Conservation (phyloP, 192 early-diverging fungal genomes). For the Coemansia interrupta region DNA sequence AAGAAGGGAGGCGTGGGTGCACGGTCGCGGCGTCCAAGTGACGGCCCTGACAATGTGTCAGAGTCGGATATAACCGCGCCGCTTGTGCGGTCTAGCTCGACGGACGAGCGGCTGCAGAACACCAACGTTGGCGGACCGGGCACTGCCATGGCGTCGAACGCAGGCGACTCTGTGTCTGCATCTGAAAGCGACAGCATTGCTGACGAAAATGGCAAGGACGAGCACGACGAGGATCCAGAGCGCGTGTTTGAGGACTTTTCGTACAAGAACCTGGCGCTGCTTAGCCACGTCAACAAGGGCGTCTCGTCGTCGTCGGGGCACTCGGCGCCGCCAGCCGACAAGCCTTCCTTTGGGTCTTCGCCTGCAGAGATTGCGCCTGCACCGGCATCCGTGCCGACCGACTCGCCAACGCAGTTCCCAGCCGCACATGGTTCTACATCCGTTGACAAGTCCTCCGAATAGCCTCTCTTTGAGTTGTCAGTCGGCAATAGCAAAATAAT, state of each 20-base stretch:
- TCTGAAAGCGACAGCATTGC: slow-evolving; percentile 8
- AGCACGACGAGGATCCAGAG: slow-evolving; percentile 29
- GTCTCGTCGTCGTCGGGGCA: slow-evolving; percentile 52
- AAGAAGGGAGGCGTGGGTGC: slow-evolving; percentile 12
- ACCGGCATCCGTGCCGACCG: too few species aligned
- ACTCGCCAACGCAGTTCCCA: too few species aligned
- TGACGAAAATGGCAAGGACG: slow-evolving; percentile 10
- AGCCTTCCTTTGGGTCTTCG: slow-evolving; percentile 1
- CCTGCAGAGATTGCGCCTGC: too few species aligned
- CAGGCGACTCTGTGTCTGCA: slow-evolving; percentile 14
- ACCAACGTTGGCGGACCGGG: background rate
- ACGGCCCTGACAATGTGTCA: slow-evolving; percentile 18
- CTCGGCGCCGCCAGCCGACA: slow-evolving; percentile 27
- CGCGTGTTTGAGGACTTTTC: slow-evolving; percentile 61
- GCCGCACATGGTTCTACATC: too few species aligned
- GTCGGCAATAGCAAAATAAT: background rate
- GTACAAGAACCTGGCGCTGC: slow-evolving; percentile 62
- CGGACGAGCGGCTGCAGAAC: slow-evolving; percentile 35
- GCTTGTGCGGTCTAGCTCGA: slow-evolving; percentile 39
- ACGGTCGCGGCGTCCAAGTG: slow-evolving; percentile 32
- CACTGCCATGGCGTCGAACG: slow-evolving; percentile 5
- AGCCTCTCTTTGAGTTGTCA: too few species aligned
- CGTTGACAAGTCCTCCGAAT: too few species aligned
- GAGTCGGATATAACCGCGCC: slow-evolving; percentile 15
- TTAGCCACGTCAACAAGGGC: slow-evolving; percentile 64